Conservation (phyloP, 1,284 basidiomycete species). For the Malassezia vespertilionis region DNA sequence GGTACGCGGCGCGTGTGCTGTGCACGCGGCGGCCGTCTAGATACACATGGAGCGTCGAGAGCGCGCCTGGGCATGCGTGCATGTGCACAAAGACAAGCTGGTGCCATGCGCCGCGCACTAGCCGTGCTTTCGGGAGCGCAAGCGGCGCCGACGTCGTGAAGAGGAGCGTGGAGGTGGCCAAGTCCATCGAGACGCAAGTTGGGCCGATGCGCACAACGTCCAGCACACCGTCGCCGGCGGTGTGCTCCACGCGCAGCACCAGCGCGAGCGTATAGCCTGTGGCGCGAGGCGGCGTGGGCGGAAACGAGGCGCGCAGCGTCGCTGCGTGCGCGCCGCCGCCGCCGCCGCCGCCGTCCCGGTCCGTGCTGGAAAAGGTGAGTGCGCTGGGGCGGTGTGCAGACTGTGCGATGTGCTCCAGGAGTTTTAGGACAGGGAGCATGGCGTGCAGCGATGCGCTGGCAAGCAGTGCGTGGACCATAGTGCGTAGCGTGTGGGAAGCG, state of each 20-base stretch:
- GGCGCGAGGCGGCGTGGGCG: slow-evolving; percentile 15
- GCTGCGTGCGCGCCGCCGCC: neutral
- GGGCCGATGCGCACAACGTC: slow-evolving; percentile 31
- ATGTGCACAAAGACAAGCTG: slow-evolving; percentile 31
- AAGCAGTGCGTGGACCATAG: slow-evolving; percentile 17
- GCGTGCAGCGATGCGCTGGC: neutral
- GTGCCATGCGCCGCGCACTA: slow-evolving; percentile 19
- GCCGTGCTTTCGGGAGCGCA: slow-evolving; percentile 1
- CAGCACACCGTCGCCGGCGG: slow-evolving; percentile 14
- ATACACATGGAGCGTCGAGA: slow-evolving; percentile 27
- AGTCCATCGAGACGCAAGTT: slow-evolving; percentile 25
- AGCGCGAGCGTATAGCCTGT: slow-evolving; percentile 28
- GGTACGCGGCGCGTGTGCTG: slow-evolving; percentile 9
- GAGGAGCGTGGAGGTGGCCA: slow-evolving; percentile 22
- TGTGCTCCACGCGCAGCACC: neutral
- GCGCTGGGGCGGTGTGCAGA: slow-evolving; percentile 23
- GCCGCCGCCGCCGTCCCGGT: neutral
- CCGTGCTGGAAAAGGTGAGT: slow-evolving; percentile 21
- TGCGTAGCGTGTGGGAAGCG: slow-evolving; percentile 19
- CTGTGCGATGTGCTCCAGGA: slow-evolving; percentile 22
- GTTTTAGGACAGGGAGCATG: slow-evolving; percentile 16
- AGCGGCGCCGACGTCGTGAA: slow-evolving; percentile 18
- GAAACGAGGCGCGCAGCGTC: slow-evolving; percentile 29
- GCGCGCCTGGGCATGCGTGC: slow-evolving; percentile 20
- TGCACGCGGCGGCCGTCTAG: slow-evolving; percentile 30